Evolutionary conservation across 345 rosid genomes (phyloP).

Genomic region (Boechera stricta): DNA sequence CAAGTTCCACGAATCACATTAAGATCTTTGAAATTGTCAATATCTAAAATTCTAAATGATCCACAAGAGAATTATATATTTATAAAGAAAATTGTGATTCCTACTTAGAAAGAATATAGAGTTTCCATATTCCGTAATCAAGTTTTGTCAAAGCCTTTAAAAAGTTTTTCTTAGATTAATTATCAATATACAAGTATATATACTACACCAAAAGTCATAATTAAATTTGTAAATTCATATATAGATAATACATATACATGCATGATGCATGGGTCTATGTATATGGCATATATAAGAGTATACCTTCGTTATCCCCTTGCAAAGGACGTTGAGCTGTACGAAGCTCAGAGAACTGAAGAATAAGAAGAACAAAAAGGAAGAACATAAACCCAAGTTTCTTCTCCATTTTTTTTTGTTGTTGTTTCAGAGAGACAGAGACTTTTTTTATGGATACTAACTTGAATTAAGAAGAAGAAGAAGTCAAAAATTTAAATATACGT

Average conservation of each 20-base stretch:
- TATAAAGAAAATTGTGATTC: background rate
- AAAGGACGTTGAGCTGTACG: slow-evolving; percentile 26
- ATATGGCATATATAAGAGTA: background rate
- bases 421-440: slow-evolving; percentile 16
- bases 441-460: slow-evolving; percentile 16
- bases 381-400: slow-evolving; percentile 25
- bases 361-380: slow-evolving; percentile 19
- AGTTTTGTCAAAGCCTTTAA: background rate
- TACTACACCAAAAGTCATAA: background rate
- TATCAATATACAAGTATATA: background rate
- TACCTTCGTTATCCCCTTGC: slow-evolving; percentile 38
- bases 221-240: slow-evolving; percentile 1
- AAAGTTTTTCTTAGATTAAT: background rate
- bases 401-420: slow-evolving; percentile 11
- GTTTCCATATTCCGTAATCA: background rate
- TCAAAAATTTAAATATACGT: slow-evolving; percentile 36
- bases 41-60: background rate
- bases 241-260: slow-evolving; percentile 14
- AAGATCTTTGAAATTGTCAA: background rate
- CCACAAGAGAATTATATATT: background rate
- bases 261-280: slow-evolving; percentile 9
- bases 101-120: background rate
- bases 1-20: background rate
- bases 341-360: slow-evolving; percentile 32
- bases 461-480: slow-evolving; percentile 20